A percentile compares a stretch with the other conserved stretches of the same genome.
Evolutionary conservation across 768 basidiomycete species (phyloP).

Genomic region (Amanita exitialis): DNA sequence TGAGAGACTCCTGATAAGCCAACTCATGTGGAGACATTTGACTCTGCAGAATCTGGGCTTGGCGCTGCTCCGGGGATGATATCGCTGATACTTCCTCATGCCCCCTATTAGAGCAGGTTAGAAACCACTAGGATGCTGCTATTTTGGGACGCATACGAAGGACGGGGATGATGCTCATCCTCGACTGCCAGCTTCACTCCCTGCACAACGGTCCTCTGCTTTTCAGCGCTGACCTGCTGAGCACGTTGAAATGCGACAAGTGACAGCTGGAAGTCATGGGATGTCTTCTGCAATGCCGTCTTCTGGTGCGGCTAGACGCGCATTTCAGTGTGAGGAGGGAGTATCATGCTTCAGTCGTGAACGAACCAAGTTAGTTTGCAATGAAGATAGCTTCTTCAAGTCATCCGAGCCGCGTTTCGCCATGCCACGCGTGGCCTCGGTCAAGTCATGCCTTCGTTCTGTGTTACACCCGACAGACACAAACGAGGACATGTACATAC

Average conservation of each 20-base stretch:
- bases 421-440: slow-evolving; percentile 91
- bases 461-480: neutral
- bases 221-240: slow-evolving; percentile 82
- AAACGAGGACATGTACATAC: slow-evolving; percentile 37
- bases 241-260: slow-evolving; percentile 88
- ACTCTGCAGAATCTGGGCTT: slow-evolving; percentile 58
- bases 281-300: slow-evolving; percentile 82
- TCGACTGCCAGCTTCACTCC: slow-evolving; percentile 80
- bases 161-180: slow-evolving; percentile 37
- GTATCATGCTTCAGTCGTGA: neutral
- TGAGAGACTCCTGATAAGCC: slow-evolving; percentile 91
- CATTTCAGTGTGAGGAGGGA: neutral
- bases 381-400: slow-evolving; percentile 74
- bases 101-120: slow-evolving; percentile 11
- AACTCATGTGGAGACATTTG: slow-evolving; percentile 87
- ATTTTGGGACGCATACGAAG: slow-evolving; percentile 12
- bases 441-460: slow-evolving; percentile 65
- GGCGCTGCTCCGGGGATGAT: slow-evolving; percentile 43
- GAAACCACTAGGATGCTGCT: neutral
- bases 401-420: slow-evolving; percentile 91
- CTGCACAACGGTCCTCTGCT: slow-evolving; percentile 83
- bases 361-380: slow-evolving; percentile 54
- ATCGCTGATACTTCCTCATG: slow-evolving; percentile 26
- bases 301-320: slow-evolving; percentile 63
- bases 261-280: slow-evolving; percentile 86